Evolutionary conservation across 371 early-diverging fungal species (phyloP).

Genomic region (Apophysomyces ossiformis): DNA sequence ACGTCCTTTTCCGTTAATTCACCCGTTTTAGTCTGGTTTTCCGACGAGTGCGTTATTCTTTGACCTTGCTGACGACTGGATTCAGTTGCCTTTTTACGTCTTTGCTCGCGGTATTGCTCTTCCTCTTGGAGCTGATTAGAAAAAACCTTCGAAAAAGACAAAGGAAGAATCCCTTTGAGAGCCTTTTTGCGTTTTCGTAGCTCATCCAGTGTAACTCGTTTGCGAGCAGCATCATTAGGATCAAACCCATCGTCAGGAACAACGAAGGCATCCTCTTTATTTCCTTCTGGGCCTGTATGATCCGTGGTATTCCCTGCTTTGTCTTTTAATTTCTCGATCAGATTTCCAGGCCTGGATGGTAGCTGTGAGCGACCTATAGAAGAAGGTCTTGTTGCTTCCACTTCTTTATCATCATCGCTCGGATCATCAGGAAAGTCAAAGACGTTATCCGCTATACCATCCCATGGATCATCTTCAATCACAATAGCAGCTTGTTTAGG

Average conservation of each 20-base stretch:
- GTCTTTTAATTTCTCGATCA: no score
- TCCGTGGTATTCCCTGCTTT: background rate
- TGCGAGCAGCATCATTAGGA: background rate
- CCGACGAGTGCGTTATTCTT: background rate
- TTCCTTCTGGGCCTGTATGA: background rate
- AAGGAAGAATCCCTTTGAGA: constrained; percentile 11
- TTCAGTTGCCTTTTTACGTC: background rate
- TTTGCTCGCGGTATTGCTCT: constrained; percentile 2
- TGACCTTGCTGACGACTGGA: background rate
- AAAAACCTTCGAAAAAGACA: constrained; percentile 11
- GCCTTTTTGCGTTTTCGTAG: constrained; percentile 11
- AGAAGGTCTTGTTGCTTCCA: background rate
- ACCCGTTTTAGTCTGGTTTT: background rate
- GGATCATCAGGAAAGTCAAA: background rate
- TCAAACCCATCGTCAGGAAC: constrained; percentile 12
- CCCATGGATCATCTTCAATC: background rate
- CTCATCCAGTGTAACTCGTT: constrained; percentile 8
- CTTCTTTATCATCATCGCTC: background rate
- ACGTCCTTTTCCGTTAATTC: background rate
- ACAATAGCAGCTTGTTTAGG: background rate
- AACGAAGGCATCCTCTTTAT: constrained; percentile 1
- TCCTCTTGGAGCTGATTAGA: constrained; percentile 5
- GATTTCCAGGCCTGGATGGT: background rate
- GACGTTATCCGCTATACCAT: background rate
- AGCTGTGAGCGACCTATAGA: background rate